Conservation (phyloP, 495 filamentous ascomycete species). For the Hyphodiscus hymeniophilus region DNA sequence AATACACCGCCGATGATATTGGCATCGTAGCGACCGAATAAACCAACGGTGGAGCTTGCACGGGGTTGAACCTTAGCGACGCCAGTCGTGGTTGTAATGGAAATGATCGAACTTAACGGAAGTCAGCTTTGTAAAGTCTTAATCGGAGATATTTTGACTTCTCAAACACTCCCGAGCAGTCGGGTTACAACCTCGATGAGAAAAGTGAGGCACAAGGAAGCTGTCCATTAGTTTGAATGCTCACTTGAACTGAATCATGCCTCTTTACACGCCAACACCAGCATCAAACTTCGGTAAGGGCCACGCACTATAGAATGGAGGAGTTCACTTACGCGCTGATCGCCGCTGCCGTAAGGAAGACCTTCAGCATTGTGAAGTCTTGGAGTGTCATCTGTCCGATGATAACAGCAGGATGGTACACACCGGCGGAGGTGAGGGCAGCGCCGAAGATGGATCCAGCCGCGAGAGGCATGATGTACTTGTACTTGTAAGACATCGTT, state of each 20-base stretch:
- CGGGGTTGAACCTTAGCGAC: slow-evolving; percentile 17
- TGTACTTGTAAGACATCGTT: no score
- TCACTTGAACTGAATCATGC: no score
- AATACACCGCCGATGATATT: slow-evolving; percentile 48
- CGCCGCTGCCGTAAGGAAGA: slow-evolving; percentile 46
- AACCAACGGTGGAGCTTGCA: slow-evolving; percentile 22
- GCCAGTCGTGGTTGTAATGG: not conserved
- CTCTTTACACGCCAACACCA: no score
- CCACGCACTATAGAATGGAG: no score
- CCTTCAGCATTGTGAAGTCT: slow-evolving; percentile 51
- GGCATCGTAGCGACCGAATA: slow-evolving; percentile 39
- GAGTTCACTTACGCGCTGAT: slow-evolving; percentile 41
- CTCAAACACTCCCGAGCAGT: no score
- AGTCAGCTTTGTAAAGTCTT: not conserved
- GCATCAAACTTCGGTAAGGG: no score
- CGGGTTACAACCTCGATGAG: no score
- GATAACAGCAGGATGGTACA: slow-evolving; percentile 45
- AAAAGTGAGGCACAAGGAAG: no score
- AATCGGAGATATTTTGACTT: not conserved
- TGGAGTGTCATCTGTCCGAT: slow-evolving; percentile 41
- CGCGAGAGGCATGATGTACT: not conserved
- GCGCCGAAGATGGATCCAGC: slow-evolving; percentile 44
- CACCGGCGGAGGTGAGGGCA: slow-evolving; percentile 42
- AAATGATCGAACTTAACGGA: not conserved
- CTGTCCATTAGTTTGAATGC: no score